Base-by-base conservation (phyloP, 1,139 yeast species). In the Geotrichum candidum region DNA sequence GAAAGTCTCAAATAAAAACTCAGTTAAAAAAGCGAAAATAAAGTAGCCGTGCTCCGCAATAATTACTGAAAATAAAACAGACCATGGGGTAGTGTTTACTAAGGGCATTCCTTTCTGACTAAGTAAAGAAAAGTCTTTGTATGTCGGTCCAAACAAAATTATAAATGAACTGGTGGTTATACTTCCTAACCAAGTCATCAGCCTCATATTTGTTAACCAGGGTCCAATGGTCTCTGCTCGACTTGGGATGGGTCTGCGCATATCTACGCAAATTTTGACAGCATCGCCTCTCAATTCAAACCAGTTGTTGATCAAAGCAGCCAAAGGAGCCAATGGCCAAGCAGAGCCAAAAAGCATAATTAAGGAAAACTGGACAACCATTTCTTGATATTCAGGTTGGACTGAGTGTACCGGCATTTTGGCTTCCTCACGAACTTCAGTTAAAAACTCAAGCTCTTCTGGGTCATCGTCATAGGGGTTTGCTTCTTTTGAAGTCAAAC, bases 261-360 rank as follows among this genome's bases (percentile, higher is more conserved):
- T 79, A 71, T 83, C 80, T 41, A 72, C 61, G 48, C 80, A 72
- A 51, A 82, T 72, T 68, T 79, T 80, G 59, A 76, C 75, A 3
- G 78, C 76, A 64, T 80, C 82, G 45, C 80, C 81, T 54, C 80
- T 73, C 54, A 79, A 78, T 67, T 84, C 85, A 46, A 87, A 79
- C 72, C 81, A 81, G 67, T 87, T 83, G 73, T 90, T 85, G 5
- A 87, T 64, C 45, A 89, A 72, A 18, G 87, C 84, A 41, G 87
- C 79, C 3, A 88, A 67, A 4, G 97, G 95, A 48, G 96, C 92
- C 65, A 90, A 74, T 0, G 98, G 87, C 96, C 97, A 95, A 25
- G 90, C 90, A 1, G 96, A 88, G 0, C 96, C 92, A 74, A 94
- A 91, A 68, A 94, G 76, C 53, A 85, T 81, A 63, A 92, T 78